Evolutionary conservation across 805 yeast genomes (phyloP), one percentile per base, ranked within the genome.

Genomic region (Yamadazyma tumulicola): DNA sequence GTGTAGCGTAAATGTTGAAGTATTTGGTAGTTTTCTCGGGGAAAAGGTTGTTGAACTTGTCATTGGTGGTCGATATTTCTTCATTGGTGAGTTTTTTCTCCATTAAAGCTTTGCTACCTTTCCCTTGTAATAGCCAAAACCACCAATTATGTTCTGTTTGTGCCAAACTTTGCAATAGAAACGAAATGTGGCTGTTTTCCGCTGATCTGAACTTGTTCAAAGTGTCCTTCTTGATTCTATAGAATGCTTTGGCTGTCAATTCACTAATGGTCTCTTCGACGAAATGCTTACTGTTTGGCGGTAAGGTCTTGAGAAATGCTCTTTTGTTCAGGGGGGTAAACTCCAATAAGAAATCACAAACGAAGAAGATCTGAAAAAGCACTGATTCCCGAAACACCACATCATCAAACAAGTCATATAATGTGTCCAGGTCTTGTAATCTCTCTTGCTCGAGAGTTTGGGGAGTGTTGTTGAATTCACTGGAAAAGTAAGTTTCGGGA

Each of bases 1-100:
- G 72, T 2, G 73, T 67, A 7, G 55, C 69, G 37, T 61, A 65
- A 1, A 53, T 46, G 39, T 67, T 64, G 53, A 67, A 67, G 41
- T 67, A 67, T 32, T 57, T 46, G 39, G 62, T 63, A 15, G 41
- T 50, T 34, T 58, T 61, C 26, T 41, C 55, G 1, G 68, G 69
- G 13, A 47, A 47, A 2, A 48, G 26, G 1, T 35, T 29, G 5
- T 46, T 45, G 12, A 41, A 47, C 20, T 53, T 47, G 5, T 52
- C 48, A 13, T 45, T 27, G 0, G 48, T 42, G 12, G 35, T 22
- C 2, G 27, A 14, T 22, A 63, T 37, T 4, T 60, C 63, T 5
- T 46, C 51, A 1, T 39, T 38, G 0, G 47, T 35, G 15, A 66
- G 18, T 1, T 36, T 24, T 22, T 47, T 52, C 5, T 42, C 43